A percentile compares a stretch with the other conserved stretches of the same genome.
Evolutionary conservation across 1,139 yeast species (phyloP).

Genomic region (Suhomyces yuchorum): DNA sequence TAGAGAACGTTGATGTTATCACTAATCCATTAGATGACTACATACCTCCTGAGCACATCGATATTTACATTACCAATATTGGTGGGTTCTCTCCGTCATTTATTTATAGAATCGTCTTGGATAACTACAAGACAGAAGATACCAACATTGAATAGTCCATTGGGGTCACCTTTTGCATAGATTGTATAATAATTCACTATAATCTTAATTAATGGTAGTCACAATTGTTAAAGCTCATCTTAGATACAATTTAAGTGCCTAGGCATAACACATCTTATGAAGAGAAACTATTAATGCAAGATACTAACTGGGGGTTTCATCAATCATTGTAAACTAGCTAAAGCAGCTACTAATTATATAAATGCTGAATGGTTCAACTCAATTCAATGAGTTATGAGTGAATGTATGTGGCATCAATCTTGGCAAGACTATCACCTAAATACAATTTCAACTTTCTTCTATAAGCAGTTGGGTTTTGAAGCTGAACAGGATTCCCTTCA

Average conservation of each 20-base stretch:
- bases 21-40: slow-evolving; percentile 92
- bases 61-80: slow-evolving; percentile 88
- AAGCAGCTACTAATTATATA: neutral
- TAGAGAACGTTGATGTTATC: slow-evolving; percentile 74
- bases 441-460: slow-evolving; percentile 78
- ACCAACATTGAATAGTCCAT: slow-evolving; percentile 49
- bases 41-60: slow-evolving; percentile 91
- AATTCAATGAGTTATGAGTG: slow-evolving; percentile 10
- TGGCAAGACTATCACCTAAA: slow-evolving; percentile 71
- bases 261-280: no score
- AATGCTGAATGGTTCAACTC: neutral
- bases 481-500: slow-evolving; percentile 92
- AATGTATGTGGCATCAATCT: slow-evolving; percentile 89
- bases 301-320: neutral
- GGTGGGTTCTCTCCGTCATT: slow-evolving; percentile 98
- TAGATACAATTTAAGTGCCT: no score
- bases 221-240: no score
- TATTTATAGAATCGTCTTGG: slow-evolving; percentile 91
- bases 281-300: neutral
- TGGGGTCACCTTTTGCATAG: slow-evolving; percentile 5
- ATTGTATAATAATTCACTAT: slow-evolving; percentile 6
- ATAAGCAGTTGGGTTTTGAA: slow-evolving; percentile 72
- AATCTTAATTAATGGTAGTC: no score
- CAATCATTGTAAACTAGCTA: neutral
- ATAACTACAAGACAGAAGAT: slow-evolving; percentile 87